Evolutionary conservation across 176 grass and related monocot genomes (phyloP), one percentile per base, ranked within the genome.

Genomic region (Saccharum spontaneum): DNA sequence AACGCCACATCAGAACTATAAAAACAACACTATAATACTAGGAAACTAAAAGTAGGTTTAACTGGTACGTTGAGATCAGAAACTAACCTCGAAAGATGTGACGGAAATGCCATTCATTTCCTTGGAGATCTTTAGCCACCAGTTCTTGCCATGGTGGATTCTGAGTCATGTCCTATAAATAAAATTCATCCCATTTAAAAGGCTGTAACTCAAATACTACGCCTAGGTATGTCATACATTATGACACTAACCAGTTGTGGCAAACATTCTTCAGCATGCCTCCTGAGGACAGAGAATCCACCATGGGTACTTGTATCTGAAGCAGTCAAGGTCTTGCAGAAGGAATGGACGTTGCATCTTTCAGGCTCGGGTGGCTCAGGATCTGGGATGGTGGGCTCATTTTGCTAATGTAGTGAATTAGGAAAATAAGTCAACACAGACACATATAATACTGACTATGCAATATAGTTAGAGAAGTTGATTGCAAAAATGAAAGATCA

Each of bases 231-330:
- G 14, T 13, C 26, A 33, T 44, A 72, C 14, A 69, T 71, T 44
- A 62, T 49, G 55, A 14, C 41, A 20, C 90, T 87, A 87, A 92
- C 93, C 83, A 92, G 86, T 84, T 84, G 88, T 12, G 93, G 90
- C 67, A 95, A 82, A 69, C 93, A 92, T 82, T 95, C 93, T 67
- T 92, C 91, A 40, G 93, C 93, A 63, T 95, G 93, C 85, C 90
- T 82, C 54, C 90, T 88, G 23, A 95, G 86, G 74, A 95, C 93
- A 43, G 93, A 95, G 80, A 95, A 95, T 59, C 93, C 93, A 71
- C 93, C 93, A 85, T 95, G 93, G 43, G 93, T 95, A 38, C 93
- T 95, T 2, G 93, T 95, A 80, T 95, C 93, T 31, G 93, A 95
- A 71, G 93, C 93, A 12, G 93, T 95, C 85, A 95, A 87, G 63